Conservation (phyloP, 352 stramenopile genomes). For the Elongisporangium senticosum region DNA sequence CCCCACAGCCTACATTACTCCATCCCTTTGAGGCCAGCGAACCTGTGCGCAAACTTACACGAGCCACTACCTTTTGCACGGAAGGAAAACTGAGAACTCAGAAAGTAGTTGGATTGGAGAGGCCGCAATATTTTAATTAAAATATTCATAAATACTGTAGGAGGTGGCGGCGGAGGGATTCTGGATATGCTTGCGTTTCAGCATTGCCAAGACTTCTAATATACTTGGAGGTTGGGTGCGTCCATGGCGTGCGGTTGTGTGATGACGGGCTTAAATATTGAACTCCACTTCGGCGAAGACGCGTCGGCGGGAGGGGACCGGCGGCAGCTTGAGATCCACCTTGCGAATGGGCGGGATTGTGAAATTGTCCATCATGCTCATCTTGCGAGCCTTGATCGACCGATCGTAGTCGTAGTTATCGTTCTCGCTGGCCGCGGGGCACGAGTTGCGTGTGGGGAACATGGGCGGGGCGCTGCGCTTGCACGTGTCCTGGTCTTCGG, state of each 20-base stretch:
- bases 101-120: background rate
- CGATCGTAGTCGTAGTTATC: conserved; percentile 12
- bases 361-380: conserved; percentile 36
- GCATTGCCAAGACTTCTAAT: conserved; percentile 1
- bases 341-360: conserved; percentile 36
- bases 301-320: conserved; percentile 43
- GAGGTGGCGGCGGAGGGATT: background rate
- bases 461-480: conserved; percentile 11
- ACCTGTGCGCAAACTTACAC: background rate
- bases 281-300: conserved; percentile 83
- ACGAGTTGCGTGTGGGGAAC: conserved; percentile 20
- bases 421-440: background rate
- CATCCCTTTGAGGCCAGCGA: background rate
- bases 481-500: conserved; percentile 23
- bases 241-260: background rate
- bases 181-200: background rate
- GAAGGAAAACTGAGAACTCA: background rate
- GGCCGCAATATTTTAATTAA: background rate
- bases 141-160: conserved; percentile 11
- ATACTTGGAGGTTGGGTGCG: background rate
- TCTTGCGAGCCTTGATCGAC: conserved; percentile 53
- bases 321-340: conserved; percentile 21
- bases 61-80: background rate
- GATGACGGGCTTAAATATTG: background rate
- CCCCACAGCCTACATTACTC: background rate